These are phyloP conservation scores for Boletus pseudo-olivaceus DNA, from an alignment of 768 basidiomycete genomes.

Conservation along the genomic window DNA sequence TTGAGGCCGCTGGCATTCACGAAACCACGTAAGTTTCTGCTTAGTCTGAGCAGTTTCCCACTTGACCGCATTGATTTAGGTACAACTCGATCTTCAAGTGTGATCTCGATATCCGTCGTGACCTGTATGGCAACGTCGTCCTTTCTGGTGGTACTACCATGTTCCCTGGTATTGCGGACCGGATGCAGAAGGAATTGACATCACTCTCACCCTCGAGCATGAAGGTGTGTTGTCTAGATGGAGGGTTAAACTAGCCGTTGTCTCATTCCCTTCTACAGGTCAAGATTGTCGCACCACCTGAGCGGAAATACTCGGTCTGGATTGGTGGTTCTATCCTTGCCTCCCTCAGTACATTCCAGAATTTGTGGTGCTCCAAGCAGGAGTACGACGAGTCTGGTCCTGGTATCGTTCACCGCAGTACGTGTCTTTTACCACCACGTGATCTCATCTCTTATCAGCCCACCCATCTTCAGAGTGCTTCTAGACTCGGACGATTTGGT, in stretches of 20 bases:
- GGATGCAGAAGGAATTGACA: constrained; percentile 93
- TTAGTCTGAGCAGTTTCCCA: not conserved
- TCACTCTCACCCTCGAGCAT: constrained; percentile 76
- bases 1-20: constrained; percentile 84
- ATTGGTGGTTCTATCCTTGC: constrained; percentile 86
- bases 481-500: constrained; percentile 19
- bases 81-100: constrained; percentile 63
- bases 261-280: constrained; percentile 40
- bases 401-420: constrained; percentile 76
- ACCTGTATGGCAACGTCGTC: constrained; percentile 35
- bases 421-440: constrained; percentile 21
- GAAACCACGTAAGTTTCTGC: constrained; percentile 48
- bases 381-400: constrained; percentile 88
- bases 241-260: not conserved
- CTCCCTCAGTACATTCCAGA: constrained; percentile 93
- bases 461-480: constrained; percentile 19
- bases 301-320: constrained; percentile 96
- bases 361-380: constrained; percentile 90
- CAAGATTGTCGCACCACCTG: constrained; percentile 91
- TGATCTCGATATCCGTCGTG: constrained; percentile 60
- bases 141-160: constrained; percentile 85
- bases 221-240: constrained; percentile 51
- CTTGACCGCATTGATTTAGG: constrained; percentile 22
- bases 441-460: not conserved
- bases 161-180: constrained; percentile 95